Base-by-base conservation (phyloP, 768 basidiomycete species). In the Phanerochaete carnosa region DNA sequence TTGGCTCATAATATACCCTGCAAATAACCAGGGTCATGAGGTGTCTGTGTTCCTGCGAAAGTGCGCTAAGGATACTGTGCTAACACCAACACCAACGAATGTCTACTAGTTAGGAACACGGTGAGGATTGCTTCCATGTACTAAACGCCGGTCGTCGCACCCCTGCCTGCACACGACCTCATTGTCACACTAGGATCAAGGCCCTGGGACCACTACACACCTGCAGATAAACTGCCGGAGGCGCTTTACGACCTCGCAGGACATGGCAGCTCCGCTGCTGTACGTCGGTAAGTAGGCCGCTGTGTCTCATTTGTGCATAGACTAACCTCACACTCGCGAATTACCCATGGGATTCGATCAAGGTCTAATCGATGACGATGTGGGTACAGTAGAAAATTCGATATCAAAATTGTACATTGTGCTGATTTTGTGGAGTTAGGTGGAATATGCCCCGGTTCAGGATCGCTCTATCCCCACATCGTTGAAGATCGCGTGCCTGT, bases 401-500 rank as follows among this genome's bases (percentile, higher is more conserved):
- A 35, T 28, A 30, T 12, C 25, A 30, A 26, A 5, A 46, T 13
- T 16, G 25, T 16, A 2, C 11, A 19, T 37, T 13, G 15, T 16
- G 23, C 29, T 4, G 37, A 28, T 25, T 13, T 55, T 11, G 35
- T 22, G 25, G 16, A 5, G 8, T 9, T 13, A 64, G 63, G 63
- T n/a, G 60, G 63, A 8, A 51, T 64, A 52, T 47, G 60, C 43
- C 53, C 62, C 7, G 63, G 62, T 22, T 35, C 68, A 19, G 54
- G 58, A 39, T 64, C 62, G 59, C 57, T 46, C 19, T 62, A 63
- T 49, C 62, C 59, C 6, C 35, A 64, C 13, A 45, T 68, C 29
- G 52, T 65, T 30, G 66, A 70, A 39, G 69, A 70, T 49, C 57
- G 66, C 8, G 49, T 58, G 2, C 56, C 62, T 1, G 63, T 62